Percentiles rank a stretch among this genome's conserved stretches.
phyloP scores from a whole-genome alignment of 495 filamentous ascomycete species.

The Annulohypoxylon stygium region DNA sequence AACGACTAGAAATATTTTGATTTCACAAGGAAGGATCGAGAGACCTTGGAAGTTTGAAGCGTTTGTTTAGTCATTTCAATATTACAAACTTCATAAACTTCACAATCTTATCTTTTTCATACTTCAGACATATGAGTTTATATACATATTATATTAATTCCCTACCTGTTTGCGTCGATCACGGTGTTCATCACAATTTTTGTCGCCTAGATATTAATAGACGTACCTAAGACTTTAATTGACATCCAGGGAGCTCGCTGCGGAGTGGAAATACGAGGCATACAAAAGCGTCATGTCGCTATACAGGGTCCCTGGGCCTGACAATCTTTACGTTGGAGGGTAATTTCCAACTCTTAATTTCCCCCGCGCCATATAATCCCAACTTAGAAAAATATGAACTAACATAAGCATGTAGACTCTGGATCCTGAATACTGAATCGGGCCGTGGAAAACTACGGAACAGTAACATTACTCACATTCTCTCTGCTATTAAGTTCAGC shows the following conservation, averaged over 20 bases:
- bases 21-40: background rate
- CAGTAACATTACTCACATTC: conserved; percentile 86
- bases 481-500: conserved; percentile 76
- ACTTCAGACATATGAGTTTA: background rate
- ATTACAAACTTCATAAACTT: background rate
- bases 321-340: conserved; percentile 88
- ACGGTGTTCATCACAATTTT: background rate
- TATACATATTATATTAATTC: background rate
- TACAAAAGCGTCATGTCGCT: conserved; percentile 28
- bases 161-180: background rate
- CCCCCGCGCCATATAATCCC: conserved; percentile 12
- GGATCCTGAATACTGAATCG: conserved; percentile 69
- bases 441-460: conserved; percentile 74
- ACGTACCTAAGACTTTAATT: background rate
- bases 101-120: background rate
- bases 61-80: background rate
- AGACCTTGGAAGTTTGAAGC: too few species aligned
- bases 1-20: conserved; percentile 4
- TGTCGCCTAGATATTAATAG: background rate
- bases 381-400: conserved; percentile 32
- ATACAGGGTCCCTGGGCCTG: conserved; percentile 50
- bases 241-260: background rate
- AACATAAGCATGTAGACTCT: conserved; percentile 69
- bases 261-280: background rate
- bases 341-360: conserved; percentile 58